Evolutionary conservation across 148 eudicot genomes (phyloP), one percentile per base, ranked within the genome.

Genomic region (Amaranthus hypochondriacus): DNA sequence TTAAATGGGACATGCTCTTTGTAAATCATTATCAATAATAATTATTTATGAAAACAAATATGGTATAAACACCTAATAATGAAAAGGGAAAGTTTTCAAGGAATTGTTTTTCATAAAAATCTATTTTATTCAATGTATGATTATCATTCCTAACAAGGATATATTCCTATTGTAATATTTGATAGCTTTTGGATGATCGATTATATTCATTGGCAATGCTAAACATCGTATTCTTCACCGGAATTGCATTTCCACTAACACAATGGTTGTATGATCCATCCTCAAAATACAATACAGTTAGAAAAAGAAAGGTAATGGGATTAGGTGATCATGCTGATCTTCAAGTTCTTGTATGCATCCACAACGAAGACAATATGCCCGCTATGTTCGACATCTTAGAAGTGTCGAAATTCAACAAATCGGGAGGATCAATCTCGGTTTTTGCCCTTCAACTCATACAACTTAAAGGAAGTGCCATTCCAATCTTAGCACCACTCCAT

Each of bases 331-430:
- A 56, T 46, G 47, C 48, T 11, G 74, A 75, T 58, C 69, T 84
- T 5, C 79, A 63, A 59, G 54, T 84, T 13, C 44, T 84, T 65
- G 82, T 78, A 10, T 84, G 86, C 78, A 70, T 84, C 46, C 81
- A 81, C 56, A 59, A 73, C 15, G 82, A 81, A 69, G 86, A 80
- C 42, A 74, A 42, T 54, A 77, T 80, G 49, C 73, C 76, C 0
- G 53, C 54, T 18, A 58, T 80, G 2, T 9, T 83, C 9, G 58
- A 75, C 69, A 62, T 83, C 10, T 48, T 83, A 2, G 74, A 83
- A 53, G 57, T 78, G 0, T 76, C 80, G 13, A 73, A 73, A 5
- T 66, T 46, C 2, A 57, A 62, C 5, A 62, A 50, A 47, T 10
- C 9, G n/a, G 48, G 64, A 9, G 68, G 59, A n/a, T 58, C 69